A percentile compares a stretch with the other conserved stretches of the same genome.
These are phyloP conservation scores for Solanum habrochaites DNA, from an alignment of 257 asterid genomes.

Conservation along the genomic window DNA sequence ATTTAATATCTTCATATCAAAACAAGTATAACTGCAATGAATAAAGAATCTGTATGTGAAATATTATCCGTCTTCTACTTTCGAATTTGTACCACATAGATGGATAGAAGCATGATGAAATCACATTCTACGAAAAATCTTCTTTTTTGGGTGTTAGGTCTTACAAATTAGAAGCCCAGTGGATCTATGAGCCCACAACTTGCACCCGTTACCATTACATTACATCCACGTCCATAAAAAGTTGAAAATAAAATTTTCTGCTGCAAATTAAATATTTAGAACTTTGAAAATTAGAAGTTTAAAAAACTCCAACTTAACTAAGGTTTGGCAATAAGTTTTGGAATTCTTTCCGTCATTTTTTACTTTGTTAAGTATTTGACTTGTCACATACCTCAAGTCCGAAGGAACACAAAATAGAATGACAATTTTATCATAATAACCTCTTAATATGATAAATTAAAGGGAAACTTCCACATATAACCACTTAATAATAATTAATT, in stretches of 20 bases:
- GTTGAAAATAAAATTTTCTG: too few relatives aligned
- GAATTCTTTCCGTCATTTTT: too few relatives aligned
- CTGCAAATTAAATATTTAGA: not conserved
- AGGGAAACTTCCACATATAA: too few relatives aligned
- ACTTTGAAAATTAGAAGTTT: not conserved
- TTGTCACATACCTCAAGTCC: accelerated
- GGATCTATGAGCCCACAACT: not conserved
- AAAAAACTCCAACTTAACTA: too few relatives aligned
- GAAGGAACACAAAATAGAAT: too few relatives aligned
- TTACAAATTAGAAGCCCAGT: not conserved
- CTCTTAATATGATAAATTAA: too few relatives aligned
- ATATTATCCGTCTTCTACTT: not conserved
- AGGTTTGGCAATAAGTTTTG: too few relatives aligned
- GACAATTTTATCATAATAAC: too few relatives aligned
- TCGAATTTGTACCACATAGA: not conserved
- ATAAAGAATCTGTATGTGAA: not conserved
- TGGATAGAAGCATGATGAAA: not conserved
- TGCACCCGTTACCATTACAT: not conserved
- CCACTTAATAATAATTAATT: too few relatives aligned
- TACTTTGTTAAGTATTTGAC: too few relatives aligned
- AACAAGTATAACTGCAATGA: not conserved
- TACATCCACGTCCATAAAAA: not conserved
- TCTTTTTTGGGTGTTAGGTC: not conserved
- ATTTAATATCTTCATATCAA: not conserved
- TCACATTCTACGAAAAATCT: not conserved